These are phyloP conservation scores for Apiospora arundinis DNA, from an alignment of 2,329 filamentous ascomycete genomes.

Conservation along the genomic window DNA sequence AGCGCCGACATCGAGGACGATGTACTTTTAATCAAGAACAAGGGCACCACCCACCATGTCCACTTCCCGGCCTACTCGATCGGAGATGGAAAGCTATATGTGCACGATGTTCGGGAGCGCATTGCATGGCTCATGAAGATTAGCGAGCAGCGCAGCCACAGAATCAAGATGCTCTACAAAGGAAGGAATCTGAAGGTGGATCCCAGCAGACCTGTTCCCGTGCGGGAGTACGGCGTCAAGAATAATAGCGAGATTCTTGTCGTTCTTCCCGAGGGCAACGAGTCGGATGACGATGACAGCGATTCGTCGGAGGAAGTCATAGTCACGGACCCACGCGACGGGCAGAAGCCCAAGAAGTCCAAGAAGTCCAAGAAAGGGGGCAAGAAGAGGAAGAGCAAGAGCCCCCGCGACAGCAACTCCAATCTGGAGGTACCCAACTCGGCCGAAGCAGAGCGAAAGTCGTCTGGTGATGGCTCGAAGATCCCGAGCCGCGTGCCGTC, in stretches of 20 bases:
- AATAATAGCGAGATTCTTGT: constrained; percentile 67
- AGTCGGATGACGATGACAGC: constrained; percentile 47
- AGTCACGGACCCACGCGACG: constrained; percentile 49
- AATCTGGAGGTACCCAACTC: constrained; percentile 47
- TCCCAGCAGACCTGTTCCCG: constrained; percentile 59
- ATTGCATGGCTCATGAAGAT: constrained; percentile 71
- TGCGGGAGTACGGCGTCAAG: constrained; percentile 66
- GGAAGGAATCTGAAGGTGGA: constrained; percentile 67
- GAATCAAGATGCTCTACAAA: constrained; percentile 76
- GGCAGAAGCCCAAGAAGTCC: constrained; percentile 46
- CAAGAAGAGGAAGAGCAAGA: constrained; percentile 45
- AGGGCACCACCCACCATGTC: constrained; percentile 68
- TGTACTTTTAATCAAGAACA: constrained; percentile 72
- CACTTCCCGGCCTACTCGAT: constrained; percentile 80
- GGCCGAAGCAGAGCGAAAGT: constrained; percentile 42
- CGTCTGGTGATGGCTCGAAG: constrained; percentile 41
- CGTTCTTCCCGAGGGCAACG: constrained; percentile 56
- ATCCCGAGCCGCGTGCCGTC: constrained; percentile 47
- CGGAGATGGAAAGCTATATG: constrained; percentile 72
- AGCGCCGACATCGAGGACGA: constrained; percentile 64
- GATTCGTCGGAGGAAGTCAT: constrained; percentile 52
- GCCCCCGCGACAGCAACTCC: constrained; percentile 51
- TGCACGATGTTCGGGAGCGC: constrained; percentile 71
- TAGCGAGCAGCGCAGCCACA: constrained; percentile 54
- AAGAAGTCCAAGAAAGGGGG: constrained; percentile 48